Base-by-base conservation (phyloP, 2,329 filamentous ascomycete genomes). In the Xylaria sp. region DNA sequence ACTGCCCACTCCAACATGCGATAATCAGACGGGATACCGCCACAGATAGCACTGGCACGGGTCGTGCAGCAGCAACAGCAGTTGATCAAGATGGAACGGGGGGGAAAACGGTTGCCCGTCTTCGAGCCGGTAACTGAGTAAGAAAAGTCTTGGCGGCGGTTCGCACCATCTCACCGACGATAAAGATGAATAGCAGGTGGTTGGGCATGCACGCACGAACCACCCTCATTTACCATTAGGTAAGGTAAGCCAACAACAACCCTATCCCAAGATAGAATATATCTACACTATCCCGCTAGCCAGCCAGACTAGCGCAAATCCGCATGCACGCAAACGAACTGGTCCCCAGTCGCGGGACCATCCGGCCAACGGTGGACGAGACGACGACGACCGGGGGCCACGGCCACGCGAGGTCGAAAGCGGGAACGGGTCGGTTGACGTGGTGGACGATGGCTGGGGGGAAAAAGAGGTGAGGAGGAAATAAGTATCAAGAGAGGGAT, bases 391-490 rank as follows among this genome's bases (percentile, higher is more conserved):
- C 7, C 9, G 17, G 20, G 27, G 49, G 9, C 25, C 13, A n/a
- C n/a, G 29, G n/a, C n/a, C n/a, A n/a, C n/a, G n/a, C n/a, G n/a
- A n/a, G n/a, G n/a, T n/a, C n/a, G n/a, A n/a, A 49, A 51, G 61
- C 57, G 56, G 65, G 59, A 38, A 44, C 50, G 38, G 45, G 51
- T 11, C 25, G 38, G 61, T 61, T 65, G 68, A 70, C 68, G 68
- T 70, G 68, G 68, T 69, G n/a, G 36, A 64, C 63, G 66, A 67
- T 70, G 68, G 68, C 68, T 70, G 68, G 68, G 68, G 50, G 33
- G 38, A 38, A 38, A 17, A 25, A 36, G 47, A 47, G 58, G 49
- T 57, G 53, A 60, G 38, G 59, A 39, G 3, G 22, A 22, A 7
- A 20, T 9, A 44, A n/a, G 10, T n/a, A n/a, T n/a, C 6, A 20